Percentiles rank a stretch among this genome's conserved stretches.
Evolutionary conservation across 1,284 basidiomycete species (phyloP).

Genomic region (Ceratobasidium theobromae): DNA sequence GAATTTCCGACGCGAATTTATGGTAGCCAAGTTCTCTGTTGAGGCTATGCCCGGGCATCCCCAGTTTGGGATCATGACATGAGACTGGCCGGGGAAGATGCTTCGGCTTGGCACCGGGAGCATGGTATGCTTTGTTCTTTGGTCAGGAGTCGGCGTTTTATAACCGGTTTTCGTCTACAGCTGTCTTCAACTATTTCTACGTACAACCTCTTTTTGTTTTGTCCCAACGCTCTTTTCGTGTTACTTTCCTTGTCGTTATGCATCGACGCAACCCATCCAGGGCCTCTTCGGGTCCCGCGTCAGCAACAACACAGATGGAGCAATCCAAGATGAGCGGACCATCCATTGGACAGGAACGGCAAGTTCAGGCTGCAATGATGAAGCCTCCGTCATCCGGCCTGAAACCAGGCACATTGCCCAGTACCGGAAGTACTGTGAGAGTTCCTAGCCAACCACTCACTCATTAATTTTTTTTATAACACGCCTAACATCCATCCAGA

Average conservation of each 20-base stretch:
- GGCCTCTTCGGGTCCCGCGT: background rate
- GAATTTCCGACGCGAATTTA: no score
- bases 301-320: background rate
- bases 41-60: no score
- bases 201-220: no score
- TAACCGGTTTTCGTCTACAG: background rate
- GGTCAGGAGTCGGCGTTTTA: no score
- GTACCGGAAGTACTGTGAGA: background rate
- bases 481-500: background rate
- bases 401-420: background rate
- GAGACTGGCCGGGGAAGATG: no score
- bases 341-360: background rate
- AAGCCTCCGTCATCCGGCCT: constrained; percentile 7
- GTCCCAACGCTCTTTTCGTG: no score
- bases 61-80: no score
- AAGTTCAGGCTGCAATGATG: constrained; percentile 26
- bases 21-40: no score
- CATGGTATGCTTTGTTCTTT: background rate
- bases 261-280: constrained; percentile 27
- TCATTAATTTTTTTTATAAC: background rate
- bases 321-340: constrained; percentile 8
- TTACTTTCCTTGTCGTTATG: background rate
- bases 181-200: no score
- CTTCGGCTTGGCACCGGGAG: no score
- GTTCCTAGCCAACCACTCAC: no score